Conservation (phyloP, 305 asterid species). For the Salvia sclarea region DNA sequence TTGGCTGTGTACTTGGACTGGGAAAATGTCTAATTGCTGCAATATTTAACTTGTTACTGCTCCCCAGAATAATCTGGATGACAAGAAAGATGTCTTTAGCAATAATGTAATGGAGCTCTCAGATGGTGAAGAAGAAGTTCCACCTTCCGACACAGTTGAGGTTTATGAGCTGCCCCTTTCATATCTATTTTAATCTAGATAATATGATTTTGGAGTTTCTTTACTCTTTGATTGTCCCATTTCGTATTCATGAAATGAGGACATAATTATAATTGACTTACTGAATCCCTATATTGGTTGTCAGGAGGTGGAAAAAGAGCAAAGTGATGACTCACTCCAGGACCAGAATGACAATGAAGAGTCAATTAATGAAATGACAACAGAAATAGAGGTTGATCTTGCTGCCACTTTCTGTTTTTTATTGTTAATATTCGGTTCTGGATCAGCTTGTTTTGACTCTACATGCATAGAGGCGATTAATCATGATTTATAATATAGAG, state of each 20-base stretch:
- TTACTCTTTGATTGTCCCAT: not conserved
- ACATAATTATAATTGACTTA: slow-evolving; percentile 17
- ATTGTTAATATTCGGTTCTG: slow-evolving; percentile 11
- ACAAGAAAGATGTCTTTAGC: slow-evolving; percentile 43
- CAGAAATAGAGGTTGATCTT: slow-evolving; percentile 49
- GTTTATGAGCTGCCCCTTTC: slow-evolving; percentile 35
- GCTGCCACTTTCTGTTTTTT: slow-evolving; percentile 15
- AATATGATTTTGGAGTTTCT: slow-evolving; percentile 20
- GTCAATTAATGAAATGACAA: slow-evolving; percentile 37
- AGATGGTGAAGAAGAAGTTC: slow-evolving; percentile 42
- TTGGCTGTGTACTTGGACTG: slow-evolving; percentile 16
- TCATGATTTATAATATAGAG: slow-evolving; percentile 9
- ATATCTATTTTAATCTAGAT: slow-evolving; percentile 23
- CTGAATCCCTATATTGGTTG: slow-evolving; percentile 33
- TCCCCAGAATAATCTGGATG: slow-evolving; percentile 48
- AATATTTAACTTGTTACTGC: slow-evolving; percentile 26
- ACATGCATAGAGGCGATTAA: not conserved
- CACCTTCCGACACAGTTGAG: slow-evolving; percentile 43
- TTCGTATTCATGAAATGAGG: slow-evolving; percentile 13
- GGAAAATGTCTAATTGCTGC: slow-evolving; percentile 12
- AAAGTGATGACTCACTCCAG: slow-evolving; percentile 43
- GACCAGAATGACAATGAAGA: slow-evolving; percentile 45
- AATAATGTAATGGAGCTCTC: slow-evolving; percentile 37
- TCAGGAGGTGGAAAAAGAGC: slow-evolving; percentile 53
- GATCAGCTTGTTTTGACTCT: slow-evolving; percentile 7